These are phyloP conservation scores for Nemania sp. DNA, from an alignment of 2,329 filamentous ascomycete species.

Conservation along the genomic window DNA sequence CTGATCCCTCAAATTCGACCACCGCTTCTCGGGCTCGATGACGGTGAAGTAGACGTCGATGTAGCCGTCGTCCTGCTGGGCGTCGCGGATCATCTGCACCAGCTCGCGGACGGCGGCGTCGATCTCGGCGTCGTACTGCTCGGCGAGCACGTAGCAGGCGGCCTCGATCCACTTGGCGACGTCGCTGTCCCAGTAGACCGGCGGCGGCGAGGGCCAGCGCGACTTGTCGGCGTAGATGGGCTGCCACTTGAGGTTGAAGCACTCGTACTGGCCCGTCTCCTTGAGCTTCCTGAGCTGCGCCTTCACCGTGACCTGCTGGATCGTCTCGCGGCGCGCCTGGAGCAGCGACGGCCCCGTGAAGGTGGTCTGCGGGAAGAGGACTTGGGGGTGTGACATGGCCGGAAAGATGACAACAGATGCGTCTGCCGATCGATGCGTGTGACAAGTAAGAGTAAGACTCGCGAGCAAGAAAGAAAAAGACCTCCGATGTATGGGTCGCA, in stretches of 20 bases:
- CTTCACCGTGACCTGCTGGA: slow-evolving; percentile 47
- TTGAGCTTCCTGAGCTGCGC: slow-evolving; percentile 59
- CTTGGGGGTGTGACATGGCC: slow-evolving; percentile 56
- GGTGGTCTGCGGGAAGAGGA: slow-evolving; percentile 43
- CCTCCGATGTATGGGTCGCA: no score
- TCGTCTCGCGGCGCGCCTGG: slow-evolving; percentile 40
- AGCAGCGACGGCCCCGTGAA: slow-evolving; percentile 46
- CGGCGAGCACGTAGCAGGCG: slow-evolving; percentile 59
- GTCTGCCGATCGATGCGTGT: neutral
- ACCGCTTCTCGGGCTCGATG: slow-evolving; percentile 58
- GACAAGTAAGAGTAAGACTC: no score
- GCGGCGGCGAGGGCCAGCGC: slow-evolving; percentile 61
- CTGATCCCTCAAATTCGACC: slow-evolving; percentile 63
- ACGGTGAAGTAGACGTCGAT: slow-evolving; percentile 67
- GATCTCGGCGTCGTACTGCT: slow-evolving; percentile 50
- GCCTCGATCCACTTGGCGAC: slow-evolving; percentile 66
- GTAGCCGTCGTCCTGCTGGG: slow-evolving; percentile 65
- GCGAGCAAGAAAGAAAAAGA: no score
- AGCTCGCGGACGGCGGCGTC: slow-evolving; percentile 58
- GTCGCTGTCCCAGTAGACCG: slow-evolving; percentile 63
- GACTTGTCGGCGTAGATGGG: slow-evolving; percentile 55
- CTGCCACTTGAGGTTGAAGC: slow-evolving; percentile 63
- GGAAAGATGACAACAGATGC: slow-evolving; percentile 1
- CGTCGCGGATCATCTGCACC: slow-evolving; percentile 60
- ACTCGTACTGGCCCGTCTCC: slow-evolving; percentile 60